Evolutionary conservation across 768 basidiomycete genomes (phyloP).

Genomic region (Mycena sanguinolenta): DNA sequence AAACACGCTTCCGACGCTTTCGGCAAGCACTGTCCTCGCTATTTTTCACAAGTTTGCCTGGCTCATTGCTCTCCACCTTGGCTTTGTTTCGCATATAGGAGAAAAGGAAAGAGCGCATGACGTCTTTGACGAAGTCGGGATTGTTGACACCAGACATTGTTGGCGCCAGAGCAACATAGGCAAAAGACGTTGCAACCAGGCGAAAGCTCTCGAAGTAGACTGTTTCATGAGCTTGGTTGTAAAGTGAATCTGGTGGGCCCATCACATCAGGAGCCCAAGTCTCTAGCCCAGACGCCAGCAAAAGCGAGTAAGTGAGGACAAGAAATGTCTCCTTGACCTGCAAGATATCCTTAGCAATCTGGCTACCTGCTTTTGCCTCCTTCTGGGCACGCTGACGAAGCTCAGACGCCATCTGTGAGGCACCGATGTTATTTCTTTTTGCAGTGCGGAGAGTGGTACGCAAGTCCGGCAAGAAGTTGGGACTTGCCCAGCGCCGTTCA

Average conservation of each 20-base stretch:
- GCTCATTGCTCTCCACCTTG: not conserved
- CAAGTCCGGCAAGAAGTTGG: too few relatives aligned
- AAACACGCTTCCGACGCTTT: not conserved
- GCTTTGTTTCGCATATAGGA: not conserved
- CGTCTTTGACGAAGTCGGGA: not conserved
- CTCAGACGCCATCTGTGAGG: too few relatives aligned
- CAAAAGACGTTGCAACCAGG: not conserved
- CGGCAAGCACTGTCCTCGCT: not conserved
- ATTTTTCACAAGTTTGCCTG: not conserved
- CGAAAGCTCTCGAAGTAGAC: not conserved
- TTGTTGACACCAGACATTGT: not conserved
- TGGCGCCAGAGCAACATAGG: not conserved
- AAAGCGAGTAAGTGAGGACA: too few relatives aligned
- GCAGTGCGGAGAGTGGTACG: too few relatives aligned
- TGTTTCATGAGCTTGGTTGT: not conserved
- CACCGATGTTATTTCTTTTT: too few relatives aligned
- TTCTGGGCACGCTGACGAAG: too few relatives aligned
- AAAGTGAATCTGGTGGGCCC: not conserved
- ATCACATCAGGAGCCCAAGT: not conserved
- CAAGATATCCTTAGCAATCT: too few relatives aligned
- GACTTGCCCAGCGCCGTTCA: too few relatives aligned
- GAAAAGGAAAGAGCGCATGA: not conserved
- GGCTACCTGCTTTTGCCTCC: too few relatives aligned
- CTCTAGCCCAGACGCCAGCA: too few relatives aligned
- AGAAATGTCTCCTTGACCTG: too few relatives aligned